phyloP scores from a whole-genome alignment of 1,284 basidiomycete genomes.

The Sporisorium exsertum region DNA sequence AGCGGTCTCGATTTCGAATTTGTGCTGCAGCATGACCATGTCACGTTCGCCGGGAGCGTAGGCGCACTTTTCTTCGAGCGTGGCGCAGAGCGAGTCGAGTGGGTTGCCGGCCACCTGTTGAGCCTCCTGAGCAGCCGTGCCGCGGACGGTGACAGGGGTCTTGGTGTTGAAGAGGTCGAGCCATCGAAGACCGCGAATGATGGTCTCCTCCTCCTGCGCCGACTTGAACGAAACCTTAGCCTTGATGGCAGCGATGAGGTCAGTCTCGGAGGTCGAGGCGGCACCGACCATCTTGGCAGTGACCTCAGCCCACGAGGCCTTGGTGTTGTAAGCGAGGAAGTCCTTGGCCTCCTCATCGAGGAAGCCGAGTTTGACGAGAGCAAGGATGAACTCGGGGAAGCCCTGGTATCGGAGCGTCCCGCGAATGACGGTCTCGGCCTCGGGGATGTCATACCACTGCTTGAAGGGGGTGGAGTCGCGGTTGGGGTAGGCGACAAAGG shows the following conservation, averaged over 20 bases:
- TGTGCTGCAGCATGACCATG: slow-evolving; percentile 97
- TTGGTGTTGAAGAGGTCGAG: slow-evolving; percentile 85
- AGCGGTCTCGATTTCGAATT: slow-evolving; percentile 69
- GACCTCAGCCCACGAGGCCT: slow-evolving; percentile 75
- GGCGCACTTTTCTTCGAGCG: slow-evolving; percentile 89
- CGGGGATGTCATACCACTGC: slow-evolving; percentile 87
- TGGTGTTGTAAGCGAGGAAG: slow-evolving; percentile 72
- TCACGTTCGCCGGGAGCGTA: slow-evolving; percentile 92
- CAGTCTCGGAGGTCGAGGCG: slow-evolving; percentile 75
- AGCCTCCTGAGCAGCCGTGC: slow-evolving; percentile 72
- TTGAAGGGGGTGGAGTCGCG: slow-evolving; percentile 91
- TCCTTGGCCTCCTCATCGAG: slow-evolving; percentile 81
- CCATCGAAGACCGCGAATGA: slow-evolving; percentile 77
- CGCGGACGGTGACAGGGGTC: slow-evolving; percentile 71
- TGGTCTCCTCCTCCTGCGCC: slow-evolving; percentile 55
- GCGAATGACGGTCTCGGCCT: slow-evolving; percentile 90
- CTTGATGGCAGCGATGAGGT: slow-evolving; percentile 57
- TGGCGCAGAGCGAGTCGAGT: slow-evolving; percentile 92
- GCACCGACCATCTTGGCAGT: slow-evolving; percentile 83
- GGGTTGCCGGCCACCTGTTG: slow-evolving; percentile 81
- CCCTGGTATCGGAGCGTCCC: slow-evolving; percentile 97
- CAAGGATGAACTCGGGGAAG: slow-evolving; percentile 95
- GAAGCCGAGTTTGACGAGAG: slow-evolving; percentile 89
- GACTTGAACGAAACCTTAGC: slow-evolving; percentile 55
- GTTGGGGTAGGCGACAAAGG: slow-evolving; percentile 98